These are phyloP conservation scores for Wickerhamiella occidentalis DNA, from an alignment of 805 yeast genomes.

Conservation along the genomic window DNA sequence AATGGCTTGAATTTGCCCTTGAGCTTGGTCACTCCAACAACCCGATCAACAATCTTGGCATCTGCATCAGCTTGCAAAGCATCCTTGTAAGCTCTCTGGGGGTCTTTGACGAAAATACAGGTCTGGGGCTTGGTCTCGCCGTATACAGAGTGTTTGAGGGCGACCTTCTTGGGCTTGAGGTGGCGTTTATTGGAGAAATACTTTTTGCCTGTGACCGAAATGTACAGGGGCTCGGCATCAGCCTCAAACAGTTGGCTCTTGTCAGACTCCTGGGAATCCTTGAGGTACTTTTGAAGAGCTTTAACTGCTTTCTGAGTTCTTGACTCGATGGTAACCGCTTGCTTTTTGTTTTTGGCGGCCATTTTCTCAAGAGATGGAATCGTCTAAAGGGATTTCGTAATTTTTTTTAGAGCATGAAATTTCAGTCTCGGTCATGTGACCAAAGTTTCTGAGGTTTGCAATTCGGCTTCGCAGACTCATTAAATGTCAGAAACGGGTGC, in stretches of 20 bases:
- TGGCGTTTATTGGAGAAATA: constrained; percentile 46
- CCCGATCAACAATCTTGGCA: constrained; percentile 29
- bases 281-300: constrained; percentile 53
- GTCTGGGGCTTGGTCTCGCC: constrained; percentile 36
- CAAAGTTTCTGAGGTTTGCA: too few species aligned
- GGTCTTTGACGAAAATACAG: constrained; percentile 63
- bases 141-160: constrained; percentile 36
- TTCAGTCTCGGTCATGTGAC: not conserved
- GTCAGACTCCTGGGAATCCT: constrained; percentile 28
- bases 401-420: not conserved
- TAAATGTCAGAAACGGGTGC: too few species aligned
- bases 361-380: not conserved
- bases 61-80: constrained; percentile 22
- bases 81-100: constrained; percentile 33
- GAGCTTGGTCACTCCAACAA: constrained; percentile 61
- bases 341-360: not conserved
- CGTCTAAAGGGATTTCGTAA: not conserved
- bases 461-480: too few species aligned
- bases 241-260: constrained; percentile 43
- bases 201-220: constrained; percentile 55
- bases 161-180: constrained; percentile 34
- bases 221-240: constrained; percentile 41
- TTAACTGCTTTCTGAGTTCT: constrained; percentile 17
- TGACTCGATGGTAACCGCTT: constrained; percentile 6
- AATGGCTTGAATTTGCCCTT: constrained; percentile 73